Conservation (phyloP, 805 yeast genomes). For the Metschnikowia baotianmanensis region DNA sequence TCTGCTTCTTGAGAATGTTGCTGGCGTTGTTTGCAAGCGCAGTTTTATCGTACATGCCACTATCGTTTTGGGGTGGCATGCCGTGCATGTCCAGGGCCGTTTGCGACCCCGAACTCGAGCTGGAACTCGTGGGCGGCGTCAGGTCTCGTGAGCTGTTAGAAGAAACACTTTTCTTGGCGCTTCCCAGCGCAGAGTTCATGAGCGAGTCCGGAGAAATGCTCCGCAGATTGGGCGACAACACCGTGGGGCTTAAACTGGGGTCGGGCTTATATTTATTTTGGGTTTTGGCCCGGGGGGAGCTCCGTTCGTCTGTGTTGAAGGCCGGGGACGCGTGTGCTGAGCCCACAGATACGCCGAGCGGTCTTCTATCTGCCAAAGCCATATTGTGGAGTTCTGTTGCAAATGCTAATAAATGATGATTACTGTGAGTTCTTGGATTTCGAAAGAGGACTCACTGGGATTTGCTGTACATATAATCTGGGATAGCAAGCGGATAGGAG, state of each 20-base stretch:
- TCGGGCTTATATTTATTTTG: conserved; percentile 12
- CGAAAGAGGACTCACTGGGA: too few species aligned
- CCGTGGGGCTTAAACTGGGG: conserved; percentile 26
- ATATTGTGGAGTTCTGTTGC: too few species aligned
- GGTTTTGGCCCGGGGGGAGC: conserved; percentile 2
- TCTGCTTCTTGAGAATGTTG: conserved; percentile 27
- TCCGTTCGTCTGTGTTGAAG: conserved; percentile 28
- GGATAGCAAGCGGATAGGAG: too few species aligned
- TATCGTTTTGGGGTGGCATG: too few species aligned
- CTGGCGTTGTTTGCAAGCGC: conserved; percentile 9
- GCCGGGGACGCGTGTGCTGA: conserved; percentile 47
- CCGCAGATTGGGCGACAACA: conserved; percentile 35
- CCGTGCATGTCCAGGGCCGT: neutral
- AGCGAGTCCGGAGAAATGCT: conserved; percentile 45
- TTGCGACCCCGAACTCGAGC: neutral
- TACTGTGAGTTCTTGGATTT: neutral
- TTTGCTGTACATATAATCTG: too few species aligned
- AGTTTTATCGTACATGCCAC: conserved; percentile 6
- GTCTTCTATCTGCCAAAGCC: conserved; percentile 71
- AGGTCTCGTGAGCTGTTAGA: conserved; percentile 32
- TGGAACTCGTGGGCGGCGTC: conserved; percentile 25
- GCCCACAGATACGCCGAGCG: conserved; percentile 51
- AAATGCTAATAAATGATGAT: too few species aligned
- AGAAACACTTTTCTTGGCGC: conserved; percentile 17
- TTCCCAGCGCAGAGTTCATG: conserved; percentile 28